Evolutionary conservation across 768 basidiomycete species (phyloP).

Genomic region (Pleurotus djamor): DNA sequence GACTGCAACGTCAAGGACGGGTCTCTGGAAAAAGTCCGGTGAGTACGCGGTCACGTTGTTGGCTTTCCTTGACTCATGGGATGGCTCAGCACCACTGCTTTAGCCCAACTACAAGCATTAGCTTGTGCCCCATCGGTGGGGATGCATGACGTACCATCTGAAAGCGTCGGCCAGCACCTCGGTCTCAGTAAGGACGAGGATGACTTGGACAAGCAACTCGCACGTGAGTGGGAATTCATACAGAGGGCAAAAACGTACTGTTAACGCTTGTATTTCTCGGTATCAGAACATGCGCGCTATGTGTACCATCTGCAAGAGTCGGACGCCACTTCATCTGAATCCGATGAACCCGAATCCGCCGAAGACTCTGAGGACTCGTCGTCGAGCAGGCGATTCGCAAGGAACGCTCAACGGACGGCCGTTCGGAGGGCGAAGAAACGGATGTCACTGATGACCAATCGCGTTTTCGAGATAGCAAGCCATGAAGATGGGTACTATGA

Average conservation of each 20-base stretch:
- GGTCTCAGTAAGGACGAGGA: constrained; percentile 57
- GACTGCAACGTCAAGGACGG: constrained; percentile 83
- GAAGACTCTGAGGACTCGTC: constrained; percentile 49
- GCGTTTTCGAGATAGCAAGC: constrained; percentile 48
- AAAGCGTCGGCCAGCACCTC: constrained; percentile 63
- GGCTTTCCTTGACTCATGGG: neutral
- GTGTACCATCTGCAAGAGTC: constrained; percentile 59
- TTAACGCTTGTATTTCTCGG: neutral
- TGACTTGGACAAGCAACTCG: constrained; percentile 66
- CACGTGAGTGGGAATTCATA: constrained; percentile 46
- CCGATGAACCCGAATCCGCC: constrained; percentile 36
- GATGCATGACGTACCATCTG: constrained; percentile 79
- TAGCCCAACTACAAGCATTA: constrained; percentile 42
- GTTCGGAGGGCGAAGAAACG: constrained; percentile 38
- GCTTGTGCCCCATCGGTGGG: constrained; percentile 79
- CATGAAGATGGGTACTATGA: constrained; percentile 42
- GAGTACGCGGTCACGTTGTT: constrained; percentile 18
- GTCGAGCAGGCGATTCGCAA: constrained; percentile 22
- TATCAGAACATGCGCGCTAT: constrained; percentile 62
- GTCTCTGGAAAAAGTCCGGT: constrained; percentile 80
- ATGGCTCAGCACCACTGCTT: constrained; percentile 27
- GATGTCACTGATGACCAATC: constrained; percentile 69
- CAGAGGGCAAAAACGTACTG: neutral
- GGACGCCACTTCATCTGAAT: constrained; percentile 43
- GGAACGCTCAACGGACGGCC: constrained; percentile 16